phyloP scores from a whole-genome alignment of 306 rosid genomes.

The Trifolium fragiferum region DNA sequence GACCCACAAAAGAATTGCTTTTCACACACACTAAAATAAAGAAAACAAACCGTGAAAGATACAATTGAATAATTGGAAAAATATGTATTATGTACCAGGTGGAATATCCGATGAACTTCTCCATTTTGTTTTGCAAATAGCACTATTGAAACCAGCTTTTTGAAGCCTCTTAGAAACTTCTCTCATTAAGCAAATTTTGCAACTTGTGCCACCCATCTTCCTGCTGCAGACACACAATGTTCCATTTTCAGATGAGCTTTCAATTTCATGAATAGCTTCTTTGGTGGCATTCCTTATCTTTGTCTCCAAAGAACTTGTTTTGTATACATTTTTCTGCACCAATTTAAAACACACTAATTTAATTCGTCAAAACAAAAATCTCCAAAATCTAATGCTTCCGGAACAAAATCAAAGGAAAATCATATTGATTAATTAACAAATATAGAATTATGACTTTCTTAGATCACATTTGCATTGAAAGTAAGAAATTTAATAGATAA shows the following conservation, averaged over 20 bases:
- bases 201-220: conserved; percentile 35
- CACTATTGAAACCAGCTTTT: conserved; percentile 60
- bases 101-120: conserved; percentile 43
- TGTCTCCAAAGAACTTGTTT: conserved; percentile 63
- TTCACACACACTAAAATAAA: not conserved
- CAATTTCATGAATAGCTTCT: conserved; percentile 61
- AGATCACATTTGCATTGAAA: not conserved
- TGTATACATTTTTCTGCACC: conserved; percentile 56
- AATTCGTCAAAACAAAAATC: not conserved
- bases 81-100: not conserved
- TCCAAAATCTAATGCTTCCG: not conserved
- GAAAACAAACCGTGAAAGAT: not conserved
- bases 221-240: conserved; percentile 61
- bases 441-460: not conserved
- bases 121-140: conserved; percentile 90
- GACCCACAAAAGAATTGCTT: not conserved
- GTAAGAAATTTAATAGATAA: too few relatives aligned
- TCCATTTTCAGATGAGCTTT: conserved; percentile 21
- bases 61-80: not conserved
- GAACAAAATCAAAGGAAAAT: not conserved
- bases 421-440: not conserved
- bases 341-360: not conserved
- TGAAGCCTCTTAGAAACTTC: conserved; percentile 69
- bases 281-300: conserved; percentile 63
- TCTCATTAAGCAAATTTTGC: conserved; percentile 69